These are phyloP conservation scores for Amphibolis antarctica DNA, from an alignment of 106 monocot species.

Conservation along the genomic window DNA sequence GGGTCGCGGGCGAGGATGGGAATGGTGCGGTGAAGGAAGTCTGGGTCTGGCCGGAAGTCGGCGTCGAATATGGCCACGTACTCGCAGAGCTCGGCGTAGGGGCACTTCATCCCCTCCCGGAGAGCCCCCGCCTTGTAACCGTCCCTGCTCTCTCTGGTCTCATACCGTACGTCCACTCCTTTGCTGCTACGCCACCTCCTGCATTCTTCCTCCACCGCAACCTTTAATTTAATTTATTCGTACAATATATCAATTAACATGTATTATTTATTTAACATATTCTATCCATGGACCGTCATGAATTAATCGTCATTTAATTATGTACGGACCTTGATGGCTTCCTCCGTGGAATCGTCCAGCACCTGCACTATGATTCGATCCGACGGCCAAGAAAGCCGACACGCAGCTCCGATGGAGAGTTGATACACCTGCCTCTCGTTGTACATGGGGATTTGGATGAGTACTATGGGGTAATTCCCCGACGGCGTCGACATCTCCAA, in stretches of 20 bases:
- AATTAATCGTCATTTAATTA: not conserved
- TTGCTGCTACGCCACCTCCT: conserved; percentile 15
- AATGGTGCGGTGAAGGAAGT: conserved; percentile 17
- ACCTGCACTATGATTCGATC: conserved; percentile 51
- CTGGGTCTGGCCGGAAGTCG: conserved; percentile 24
- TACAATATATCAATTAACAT: not conserved
- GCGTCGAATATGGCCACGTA: conserved; percentile 28
- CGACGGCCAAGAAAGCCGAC: conserved; percentile 37
- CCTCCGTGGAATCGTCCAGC: conserved; percentile 52
- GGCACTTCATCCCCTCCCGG: conserved; percentile 14
- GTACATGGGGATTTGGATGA: conserved; percentile 22
- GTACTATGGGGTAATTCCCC: conserved; percentile 7
- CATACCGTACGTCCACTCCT: conserved; percentile 15
- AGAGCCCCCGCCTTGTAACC: conserved; percentile 28
- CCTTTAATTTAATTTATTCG: not conserved
- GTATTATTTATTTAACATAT: not conserved
- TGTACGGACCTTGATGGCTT: conserved; percentile 18
- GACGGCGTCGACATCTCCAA: not conserved
- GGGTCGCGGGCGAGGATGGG: conserved; percentile 16
- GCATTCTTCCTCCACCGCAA: conserved; percentile 21
- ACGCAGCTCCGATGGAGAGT: conserved; percentile 46
- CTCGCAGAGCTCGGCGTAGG: conserved; percentile 15
- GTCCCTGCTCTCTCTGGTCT: conserved; percentile 11
- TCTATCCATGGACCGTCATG: too few relatives aligned
- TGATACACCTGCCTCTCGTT: conserved; percentile 37